A percentile compares a stretch with the other conserved stretches of the same genome.
Conservation (phyloP, 2,329 filamentous ascomycete species). For the Aspergillus sp. region DNA sequence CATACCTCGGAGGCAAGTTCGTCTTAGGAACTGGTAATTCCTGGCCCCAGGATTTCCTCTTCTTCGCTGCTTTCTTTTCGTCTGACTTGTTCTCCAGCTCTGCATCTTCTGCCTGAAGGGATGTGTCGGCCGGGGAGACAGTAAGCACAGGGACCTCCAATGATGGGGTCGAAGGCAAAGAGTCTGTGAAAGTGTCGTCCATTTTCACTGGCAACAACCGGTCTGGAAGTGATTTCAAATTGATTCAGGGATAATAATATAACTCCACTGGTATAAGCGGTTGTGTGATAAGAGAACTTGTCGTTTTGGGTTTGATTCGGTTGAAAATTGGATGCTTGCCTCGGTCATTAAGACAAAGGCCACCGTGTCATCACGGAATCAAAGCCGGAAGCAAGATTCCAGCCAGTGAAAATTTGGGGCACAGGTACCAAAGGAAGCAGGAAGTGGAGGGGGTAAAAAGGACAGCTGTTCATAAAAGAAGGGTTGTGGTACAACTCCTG, state of each 20-base stretch:
- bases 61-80: conserved; percentile 76
- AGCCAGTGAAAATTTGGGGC: conserved; percentile 12
- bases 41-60: conserved; percentile 98
- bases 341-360: conserved; percentile 22
- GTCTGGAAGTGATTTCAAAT: conserved; percentile 7
- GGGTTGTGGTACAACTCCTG: conserved; percentile 3
- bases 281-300: background rate
- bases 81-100: conserved; percentile 40
- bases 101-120: conserved; percentile 29
- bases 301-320: background rate
- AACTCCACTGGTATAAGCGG: background rate
- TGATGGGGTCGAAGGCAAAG: conserved; percentile 31
- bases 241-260: background rate
- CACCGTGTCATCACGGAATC: conserved; percentile 39
- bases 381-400: conserved; percentile 28
- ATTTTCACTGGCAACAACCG: conserved; percentile 21
- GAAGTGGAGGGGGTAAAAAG: conserved; percentile 24
- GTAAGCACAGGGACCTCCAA: conserved; percentile 39
- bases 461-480: conserved; percentile 35
- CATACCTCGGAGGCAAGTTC: conserved; percentile 83
- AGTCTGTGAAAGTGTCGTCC: conserved; percentile 35
- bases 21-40: conserved; percentile 96
- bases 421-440: conserved; percentile 12
- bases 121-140: conserved; percentile 43
- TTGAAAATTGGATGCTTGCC: conserved; percentile 9